A percentile compares a stretch with the other conserved stretches of the same genome.
Conservation (phyloP, 306 rosid species). For the Ziziphus jujuba region DNA sequence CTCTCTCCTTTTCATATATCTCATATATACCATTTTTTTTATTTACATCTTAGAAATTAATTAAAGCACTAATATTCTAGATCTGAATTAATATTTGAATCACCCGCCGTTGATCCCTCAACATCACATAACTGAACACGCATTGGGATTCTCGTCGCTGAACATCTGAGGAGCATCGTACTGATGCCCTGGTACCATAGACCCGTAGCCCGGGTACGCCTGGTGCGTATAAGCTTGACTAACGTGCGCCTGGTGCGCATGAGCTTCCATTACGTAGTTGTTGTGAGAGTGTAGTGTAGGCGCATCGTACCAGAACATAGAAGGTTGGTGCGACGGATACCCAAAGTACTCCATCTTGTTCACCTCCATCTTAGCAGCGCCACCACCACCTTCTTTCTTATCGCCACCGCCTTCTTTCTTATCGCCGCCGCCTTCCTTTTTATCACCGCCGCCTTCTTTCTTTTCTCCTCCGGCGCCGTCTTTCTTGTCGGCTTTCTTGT, state of each 20-base stretch:
- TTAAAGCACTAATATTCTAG: too few relatives aligned
- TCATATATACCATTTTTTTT: background rate
- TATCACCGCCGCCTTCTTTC: constrained; percentile 31
- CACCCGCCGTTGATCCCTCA: background rate
- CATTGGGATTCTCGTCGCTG: constrained; percentile 93
- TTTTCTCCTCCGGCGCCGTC: constrained; percentile 25
- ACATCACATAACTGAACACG: constrained; percentile 76
- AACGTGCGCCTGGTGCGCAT: constrained; percentile 37
- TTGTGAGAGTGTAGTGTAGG: constrained; percentile 27
- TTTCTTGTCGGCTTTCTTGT: constrained; percentile 27
- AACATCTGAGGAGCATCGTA: constrained; percentile 50
- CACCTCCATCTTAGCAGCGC: constrained; percentile 40
- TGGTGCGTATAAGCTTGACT: constrained; percentile 28
- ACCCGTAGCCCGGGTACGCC: constrained; percentile 42
- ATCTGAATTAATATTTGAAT: background rate
- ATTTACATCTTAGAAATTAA: constrained; percentile 29
- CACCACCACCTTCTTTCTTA: constrained; percentile 13
- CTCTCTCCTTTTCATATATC: background rate
- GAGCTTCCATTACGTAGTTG: constrained; percentile 47
- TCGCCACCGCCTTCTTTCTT: constrained; percentile 29
- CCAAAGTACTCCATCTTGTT: constrained; percentile 71
- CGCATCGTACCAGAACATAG: constrained; percentile 41
- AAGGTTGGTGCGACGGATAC: constrained; percentile 19
- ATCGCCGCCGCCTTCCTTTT: constrained; percentile 7
- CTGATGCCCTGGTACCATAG: constrained; percentile 23